Base-by-base conservation (phyloP, 2,329 filamentous ascomycete species). In the Fusarium pseudocircinatum region DNA sequence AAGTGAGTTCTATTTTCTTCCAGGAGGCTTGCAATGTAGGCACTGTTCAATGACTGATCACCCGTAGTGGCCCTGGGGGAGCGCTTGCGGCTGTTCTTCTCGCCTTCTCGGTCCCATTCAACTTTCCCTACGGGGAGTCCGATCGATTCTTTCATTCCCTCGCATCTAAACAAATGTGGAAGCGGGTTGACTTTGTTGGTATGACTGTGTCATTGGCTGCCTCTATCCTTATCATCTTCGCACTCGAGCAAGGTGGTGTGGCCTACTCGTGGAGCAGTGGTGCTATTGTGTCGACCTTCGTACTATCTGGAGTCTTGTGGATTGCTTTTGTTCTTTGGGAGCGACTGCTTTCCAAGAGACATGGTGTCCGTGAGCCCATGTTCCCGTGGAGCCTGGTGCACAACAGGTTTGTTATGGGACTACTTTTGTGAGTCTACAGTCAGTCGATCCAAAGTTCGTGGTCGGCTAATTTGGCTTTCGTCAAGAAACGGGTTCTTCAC, bases 191-290 rank as follows among this genome's bases (percentile, higher is more conserved):
- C 60, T 57, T 67, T 40, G 22, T 73, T 8, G 77, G 77, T n/a
- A 76, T 75, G 6, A 63, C 81, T 37, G 54, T 85, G 6, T 75
- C 83, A 2, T 78, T 87, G 12, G 81, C 80, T 1, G 81, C 81
- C 7, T 85, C 84, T 0, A 81, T 85, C 7, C 78, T 87, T 7
- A 72, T 87, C n/a, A 82, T 86, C 22, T 84, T 85, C 43, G 84
- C 82, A 3, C 78, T 87, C 20, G 82, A 87, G 52, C 80, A 86
- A 69, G 85, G 78, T 11, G 85, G 85, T 10, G 74, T 80, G 24
- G 78, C 78, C 11, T 85, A 84, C 57, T 72, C 82, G 7, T 88
- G 85, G 86, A 76, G 69, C 13, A 84, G 82, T 47, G 78, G 79
- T 1, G 68, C 81, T 10, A 81, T 87, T 9, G 79, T 85, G 9